phyloP scores from a whole-genome alignment of 1,284 basidiomycete species.

The Cutaneotrichosporon cavernicola region DNA sequence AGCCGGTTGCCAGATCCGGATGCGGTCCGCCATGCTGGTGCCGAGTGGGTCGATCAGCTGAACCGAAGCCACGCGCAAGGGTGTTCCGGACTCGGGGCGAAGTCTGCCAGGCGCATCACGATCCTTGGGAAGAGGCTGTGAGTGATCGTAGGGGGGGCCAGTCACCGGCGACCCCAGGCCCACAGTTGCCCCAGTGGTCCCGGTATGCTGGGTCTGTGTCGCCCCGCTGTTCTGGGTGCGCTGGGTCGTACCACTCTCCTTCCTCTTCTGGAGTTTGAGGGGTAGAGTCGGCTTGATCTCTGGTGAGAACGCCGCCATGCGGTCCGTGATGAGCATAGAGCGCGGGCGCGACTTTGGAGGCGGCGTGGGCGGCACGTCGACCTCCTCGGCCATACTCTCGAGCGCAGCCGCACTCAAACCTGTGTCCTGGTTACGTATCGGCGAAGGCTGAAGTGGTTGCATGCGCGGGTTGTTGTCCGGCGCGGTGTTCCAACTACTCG shows the following conservation, averaged over 20 bases:
- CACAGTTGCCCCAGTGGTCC: neutral
- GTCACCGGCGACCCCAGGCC: neutral
- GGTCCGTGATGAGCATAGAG: conserved; percentile 7
- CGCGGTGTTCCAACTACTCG: neutral
- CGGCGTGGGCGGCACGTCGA: conserved; percentile 8
- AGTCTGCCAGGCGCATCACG: neutral
- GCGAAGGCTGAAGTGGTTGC: neutral
- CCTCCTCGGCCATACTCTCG: neutral
- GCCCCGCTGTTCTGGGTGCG: neutral
- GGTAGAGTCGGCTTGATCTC: conserved; percentile 1
- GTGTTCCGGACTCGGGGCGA: neutral
- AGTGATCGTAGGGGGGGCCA: neutral
- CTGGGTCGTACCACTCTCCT: neutral
- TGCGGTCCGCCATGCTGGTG: conserved; percentile 25
- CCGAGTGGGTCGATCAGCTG: neutral
- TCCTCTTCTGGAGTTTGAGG: neutral
- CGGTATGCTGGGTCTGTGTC: neutral
- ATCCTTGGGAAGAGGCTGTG: neutral
- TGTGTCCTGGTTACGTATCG: neutral
- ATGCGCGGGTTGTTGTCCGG: too few species aligned
- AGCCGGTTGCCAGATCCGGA: conserved; percentile 42
- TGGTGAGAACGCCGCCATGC: conserved; percentile 1
- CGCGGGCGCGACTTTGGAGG: conserved; percentile 13
- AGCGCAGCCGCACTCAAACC: neutral
- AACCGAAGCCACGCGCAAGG: neutral